A percentile compares a stretch with the other conserved stretches of the same genome.
phyloP scores from a whole-genome alignment of 345 rosid species.

The Viola odorata region DNA sequence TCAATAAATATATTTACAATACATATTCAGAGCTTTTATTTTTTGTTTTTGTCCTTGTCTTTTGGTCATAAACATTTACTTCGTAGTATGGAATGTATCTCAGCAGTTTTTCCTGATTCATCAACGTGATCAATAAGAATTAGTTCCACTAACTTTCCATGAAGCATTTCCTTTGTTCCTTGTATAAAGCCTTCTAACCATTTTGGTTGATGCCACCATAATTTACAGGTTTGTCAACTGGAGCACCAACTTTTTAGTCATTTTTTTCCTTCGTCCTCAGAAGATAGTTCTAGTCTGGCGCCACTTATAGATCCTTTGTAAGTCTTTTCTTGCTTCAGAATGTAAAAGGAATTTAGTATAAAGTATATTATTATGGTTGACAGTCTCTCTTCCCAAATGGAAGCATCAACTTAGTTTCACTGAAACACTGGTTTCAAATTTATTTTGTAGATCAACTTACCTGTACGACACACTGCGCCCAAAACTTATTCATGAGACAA shows the following conservation, averaged over 20 bases:
- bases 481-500: constrained; percentile 81
- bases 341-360: not conserved
- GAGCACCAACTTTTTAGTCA: constrained; percentile 95
- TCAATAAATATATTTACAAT: no score
- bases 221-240: constrained; percentile 86
- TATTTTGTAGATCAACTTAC: constrained; percentile 64
- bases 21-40: no score
- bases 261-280: constrained; percentile 88
- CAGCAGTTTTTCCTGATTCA: no score
- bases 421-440: no score
- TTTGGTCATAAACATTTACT: no score
- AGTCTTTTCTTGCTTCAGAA: constrained; percentile 26
- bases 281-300: constrained; percentile 84
- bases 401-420: no score
- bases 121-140: not conserved
- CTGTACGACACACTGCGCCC: constrained; percentile 92
- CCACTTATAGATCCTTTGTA: constrained; percentile 90
- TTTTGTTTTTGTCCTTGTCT: no score
- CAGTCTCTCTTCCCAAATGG: no score
- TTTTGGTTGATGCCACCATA: not conserved
- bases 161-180: not conserved
- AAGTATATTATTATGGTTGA: no score
- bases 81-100: no score
- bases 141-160: not conserved
- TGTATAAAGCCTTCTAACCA: not conserved